Evolutionary conservation across 257 asterid genomes (phyloP).

Genomic region (Solanum pimpinellifolium): DNA sequence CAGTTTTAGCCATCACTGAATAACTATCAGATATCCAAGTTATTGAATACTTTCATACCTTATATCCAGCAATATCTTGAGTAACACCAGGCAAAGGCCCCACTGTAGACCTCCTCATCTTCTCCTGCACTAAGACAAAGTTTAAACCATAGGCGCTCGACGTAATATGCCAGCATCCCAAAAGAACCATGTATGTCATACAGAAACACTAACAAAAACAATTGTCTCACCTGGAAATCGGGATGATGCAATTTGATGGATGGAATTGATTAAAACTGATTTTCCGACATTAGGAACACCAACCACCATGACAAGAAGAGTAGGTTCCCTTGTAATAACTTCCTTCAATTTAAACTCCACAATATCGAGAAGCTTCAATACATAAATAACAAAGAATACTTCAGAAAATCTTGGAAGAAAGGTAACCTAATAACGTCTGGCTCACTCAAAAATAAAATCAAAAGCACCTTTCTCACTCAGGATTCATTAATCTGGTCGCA

Average conservation of each 20-base stretch:
- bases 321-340: constrained; percentile 67
- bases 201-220: background rate
- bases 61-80: constrained; percentile 94
- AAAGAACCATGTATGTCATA: background rate
- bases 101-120: constrained; percentile 82
- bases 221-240: constrained; percentile 67
- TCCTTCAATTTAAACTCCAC: constrained; percentile 87
- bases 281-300: constrained; percentile 99
- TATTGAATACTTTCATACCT: constrained; percentile 25
- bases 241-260: constrained; percentile 69
- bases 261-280: constrained; percentile 74
- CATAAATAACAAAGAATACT: constrained; percentile 9
- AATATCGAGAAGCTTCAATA: constrained; percentile 68
- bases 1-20: background rate
- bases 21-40: background rate
- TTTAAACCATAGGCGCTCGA: constrained; percentile 16
- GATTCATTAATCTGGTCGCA: background rate
- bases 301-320: constrained; percentile 83
- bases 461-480: background rate
- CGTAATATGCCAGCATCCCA: background rate
- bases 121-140: constrained; percentile 78
- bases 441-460: background rate
- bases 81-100: constrained; percentile 98
- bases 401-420: constrained; percentile 4
- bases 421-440: background rate